phyloP scores from a whole-genome alignment of 176 grass and related monocot genomes.

The Paspalum vaginatum region DNA sequence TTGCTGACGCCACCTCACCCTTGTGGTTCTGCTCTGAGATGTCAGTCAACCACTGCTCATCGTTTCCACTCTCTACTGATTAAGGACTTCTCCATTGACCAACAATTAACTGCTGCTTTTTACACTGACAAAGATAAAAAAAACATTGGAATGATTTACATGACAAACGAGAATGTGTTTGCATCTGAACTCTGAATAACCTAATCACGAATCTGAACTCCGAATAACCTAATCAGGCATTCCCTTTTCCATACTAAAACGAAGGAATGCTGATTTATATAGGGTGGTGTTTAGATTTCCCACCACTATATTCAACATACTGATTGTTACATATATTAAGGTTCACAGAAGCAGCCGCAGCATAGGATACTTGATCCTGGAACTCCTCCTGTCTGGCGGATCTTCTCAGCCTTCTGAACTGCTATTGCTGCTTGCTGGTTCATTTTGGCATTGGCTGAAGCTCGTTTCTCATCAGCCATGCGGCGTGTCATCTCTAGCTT shows the following conservation, averaged over 20 bases:
- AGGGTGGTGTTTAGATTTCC: constrained; percentile 16
- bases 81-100: not conserved
- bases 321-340: constrained; percentile 16
- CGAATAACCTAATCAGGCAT: constrained; percentile 31
- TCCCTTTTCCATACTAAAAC: constrained; percentile 48
- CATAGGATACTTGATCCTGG: constrained; percentile 63
- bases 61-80: constrained; percentile 5
- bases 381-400: constrained; percentile 74
- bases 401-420: constrained; percentile 65
- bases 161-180: constrained; percentile 25
- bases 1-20: not conserved
- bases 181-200: constrained; percentile 31
- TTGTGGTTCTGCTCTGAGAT: not conserved
- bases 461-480: constrained; percentile 69
- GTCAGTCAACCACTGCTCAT: not conserved
- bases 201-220: constrained; percentile 40
- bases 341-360: constrained; percentile 64
- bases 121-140: constrained; percentile 26
- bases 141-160: constrained; percentile 44
- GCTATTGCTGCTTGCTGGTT: constrained; percentile 58
- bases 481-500: constrained; percentile 57
- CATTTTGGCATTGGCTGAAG: constrained; percentile 68
- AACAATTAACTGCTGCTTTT: not conserved
- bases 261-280: constrained; percentile 39
- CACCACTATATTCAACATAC: constrained; percentile 24